Base-by-base conservation (phyloP, 1,284 basidiomycete genomes). In the Exsudoporus floridanus region DNA sequence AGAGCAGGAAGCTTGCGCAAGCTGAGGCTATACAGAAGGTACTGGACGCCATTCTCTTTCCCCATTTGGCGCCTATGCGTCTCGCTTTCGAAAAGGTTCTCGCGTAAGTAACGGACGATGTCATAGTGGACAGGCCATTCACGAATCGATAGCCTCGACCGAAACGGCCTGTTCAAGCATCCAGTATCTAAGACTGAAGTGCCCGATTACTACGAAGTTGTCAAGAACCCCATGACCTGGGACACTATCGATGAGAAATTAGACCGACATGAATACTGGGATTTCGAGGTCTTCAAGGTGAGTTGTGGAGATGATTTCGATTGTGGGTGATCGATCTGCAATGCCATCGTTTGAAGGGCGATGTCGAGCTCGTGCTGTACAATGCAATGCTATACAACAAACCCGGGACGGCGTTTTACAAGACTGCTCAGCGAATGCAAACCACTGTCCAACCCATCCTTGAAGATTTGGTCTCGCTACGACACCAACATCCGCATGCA, bases 361-460 rank as follows among this genome's bases (percentile, higher is more conserved):
- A 99, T 65, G 73, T 98, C 37, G 69, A 82, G 40, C 84, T 97
- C 18, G 91, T 98, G 5, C 69, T 94, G 14, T 77, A 84, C 57
- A 99, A 99, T 63, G 95, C 95, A 0, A 84, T 91, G 55, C 62
- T 81, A 6, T 99, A 98, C 73, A 98, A 99, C 70, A 83, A 86
- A 60, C 71, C 81, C 0, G 88, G 86, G 31, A 88, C 89, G 0
- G 62, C 80, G 0, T 89, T 88, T 64, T 82, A 92, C 72, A 89
- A 85, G 61, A 74, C 82, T 1, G 95, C 96, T 0, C 69, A 78
- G 18, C 76, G 84, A 40, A 84, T 98, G 56, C 82, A 84, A 64
- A 78, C 75, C 18, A 74, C 77, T n/a, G 72, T 81, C 0, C 73
- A 74, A 47, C 76, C 81, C 0, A 77, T 92, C 6, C 74, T 96